These are phyloP conservation scores for Heteromeles arbutifolia DNA, from an alignment of 306 rosid genomes.

Conservation along the genomic window DNA sequence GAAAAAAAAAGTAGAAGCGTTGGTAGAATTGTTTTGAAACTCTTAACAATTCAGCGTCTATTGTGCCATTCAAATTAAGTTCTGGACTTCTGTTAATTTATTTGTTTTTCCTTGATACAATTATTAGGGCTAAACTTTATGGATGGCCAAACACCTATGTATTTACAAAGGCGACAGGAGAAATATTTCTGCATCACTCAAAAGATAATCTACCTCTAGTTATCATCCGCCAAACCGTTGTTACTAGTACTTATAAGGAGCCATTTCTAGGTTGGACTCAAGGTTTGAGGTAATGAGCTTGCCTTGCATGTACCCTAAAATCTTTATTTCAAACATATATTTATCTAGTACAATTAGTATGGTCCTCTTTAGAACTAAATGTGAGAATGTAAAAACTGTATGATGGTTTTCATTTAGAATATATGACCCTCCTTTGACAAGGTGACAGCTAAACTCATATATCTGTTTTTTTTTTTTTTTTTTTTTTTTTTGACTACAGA, in stretches of 20 bases:
- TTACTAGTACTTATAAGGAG: constrained; percentile 16
- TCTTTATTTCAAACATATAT: too few relatives aligned
- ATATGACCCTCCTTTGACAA: too few relatives aligned
- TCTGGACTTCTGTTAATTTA: too few relatives aligned
- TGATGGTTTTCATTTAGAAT: too few relatives aligned
- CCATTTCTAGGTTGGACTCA: constrained; percentile 42
- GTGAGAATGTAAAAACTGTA: too few relatives aligned
- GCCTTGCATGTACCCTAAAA: background rate
- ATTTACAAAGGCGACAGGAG: constrained; percentile 45
- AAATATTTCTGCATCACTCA: constrained; percentile 15
- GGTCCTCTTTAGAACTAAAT: too few relatives aligned
- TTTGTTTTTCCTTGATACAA: background rate
- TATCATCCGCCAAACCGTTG: constrained; percentile 6
- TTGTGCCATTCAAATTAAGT: too few relatives aligned
- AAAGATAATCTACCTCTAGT: background rate
- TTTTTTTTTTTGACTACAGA: constrained; percentile 11
- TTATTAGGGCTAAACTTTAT: constrained; percentile 27
- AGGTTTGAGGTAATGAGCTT: constrained; percentile 26
- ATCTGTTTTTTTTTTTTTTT: too few relatives aligned
- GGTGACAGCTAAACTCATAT: too few relatives aligned
- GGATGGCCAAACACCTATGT: constrained; percentile 42
- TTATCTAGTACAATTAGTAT: too few relatives aligned
- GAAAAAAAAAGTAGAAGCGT: too few relatives aligned
- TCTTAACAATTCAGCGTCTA: background rate
- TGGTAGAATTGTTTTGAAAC: too few relatives aligned